Evolutionary conservation across 202 grass and related monocot genomes (phyloP).

Genomic region (Eragrostis tef): DNA sequence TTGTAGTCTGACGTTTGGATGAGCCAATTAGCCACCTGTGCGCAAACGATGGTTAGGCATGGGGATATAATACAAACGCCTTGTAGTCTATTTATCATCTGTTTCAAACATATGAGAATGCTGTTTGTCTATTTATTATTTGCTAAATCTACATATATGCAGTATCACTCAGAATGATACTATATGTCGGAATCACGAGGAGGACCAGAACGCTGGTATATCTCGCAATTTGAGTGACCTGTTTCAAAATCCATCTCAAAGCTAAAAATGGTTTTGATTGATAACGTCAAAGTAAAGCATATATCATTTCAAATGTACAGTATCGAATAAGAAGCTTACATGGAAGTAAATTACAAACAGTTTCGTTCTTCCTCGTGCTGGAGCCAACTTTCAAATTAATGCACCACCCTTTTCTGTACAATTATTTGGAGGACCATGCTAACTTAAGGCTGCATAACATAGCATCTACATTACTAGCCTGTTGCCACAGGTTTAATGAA

Average conservation of each 20-base stretch:
- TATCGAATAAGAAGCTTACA: not conserved
- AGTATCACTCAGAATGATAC: too few relatives aligned
- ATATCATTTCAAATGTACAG: not conserved
- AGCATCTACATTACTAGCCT: not conserved
- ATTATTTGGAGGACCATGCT: not conserved
- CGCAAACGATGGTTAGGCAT: too few relatives aligned
- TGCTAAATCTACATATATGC: not conserved
- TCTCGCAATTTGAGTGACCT: not conserved
- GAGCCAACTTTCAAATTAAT: not conserved
- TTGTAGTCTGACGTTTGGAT: too few relatives aligned
- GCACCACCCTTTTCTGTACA: conserved; percentile 16
- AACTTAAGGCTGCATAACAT: not conserved
- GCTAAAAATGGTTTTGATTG: not conserved
- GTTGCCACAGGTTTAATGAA: conserved; percentile 10
- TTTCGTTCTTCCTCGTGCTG: not conserved
- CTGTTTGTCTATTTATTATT: not conserved
- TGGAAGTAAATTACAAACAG: not conserved
- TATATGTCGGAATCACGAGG: not conserved
- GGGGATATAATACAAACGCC: too few relatives aligned
- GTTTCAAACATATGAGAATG: not conserved
- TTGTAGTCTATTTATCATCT: not conserved
- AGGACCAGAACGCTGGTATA: not conserved
- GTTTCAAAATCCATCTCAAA: not conserved
- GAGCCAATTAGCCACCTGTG: too few relatives aligned
- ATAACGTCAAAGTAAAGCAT: not conserved